Evolutionary conservation across 768 basidiomycete species (phyloP).

Genomic region (Gyrodon lividus): DNA sequence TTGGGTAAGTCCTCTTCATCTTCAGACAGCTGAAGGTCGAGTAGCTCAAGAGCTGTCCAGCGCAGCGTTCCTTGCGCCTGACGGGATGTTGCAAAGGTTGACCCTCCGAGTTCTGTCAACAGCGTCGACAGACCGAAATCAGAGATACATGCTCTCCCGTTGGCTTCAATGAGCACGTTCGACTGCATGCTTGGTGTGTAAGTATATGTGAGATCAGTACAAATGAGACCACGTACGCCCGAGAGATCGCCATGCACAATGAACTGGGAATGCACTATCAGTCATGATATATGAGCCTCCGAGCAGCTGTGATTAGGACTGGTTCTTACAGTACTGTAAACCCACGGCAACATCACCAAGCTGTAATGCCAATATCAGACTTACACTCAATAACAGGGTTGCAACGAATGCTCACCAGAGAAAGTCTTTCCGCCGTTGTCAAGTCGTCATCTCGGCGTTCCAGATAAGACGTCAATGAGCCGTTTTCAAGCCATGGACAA

Average conservation of each 20-base stretch:
- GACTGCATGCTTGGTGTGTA: conserved; percentile 14
- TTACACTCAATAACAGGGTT: too few species aligned
- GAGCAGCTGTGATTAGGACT: background rate
- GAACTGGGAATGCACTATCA: background rate
- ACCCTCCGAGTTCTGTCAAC: conserved; percentile 32
- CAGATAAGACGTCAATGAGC: conserved; percentile 14
- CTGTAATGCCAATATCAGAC: background rate
- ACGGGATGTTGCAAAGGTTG: conserved; percentile 30
- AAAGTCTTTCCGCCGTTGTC: background rate
- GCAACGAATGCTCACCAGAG: background rate
- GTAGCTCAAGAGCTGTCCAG: conserved; percentile 43
- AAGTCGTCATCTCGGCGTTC: conserved; percentile 3
- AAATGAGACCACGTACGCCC: conserved; percentile 9
- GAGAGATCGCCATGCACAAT: conserved; percentile 2
- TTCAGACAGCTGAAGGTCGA: conserved; percentile 1
- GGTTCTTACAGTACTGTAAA: conserved; percentile 3
- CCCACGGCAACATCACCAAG: conserved; percentile 6
- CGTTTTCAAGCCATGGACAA: conserved; percentile 20
- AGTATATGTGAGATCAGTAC: background rate
- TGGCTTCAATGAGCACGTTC: conserved; percentile 42
- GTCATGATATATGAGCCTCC: background rate
- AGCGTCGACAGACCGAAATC: conserved; percentile 46
- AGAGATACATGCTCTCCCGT: conserved; percentile 38
- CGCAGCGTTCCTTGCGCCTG: conserved; percentile 35
- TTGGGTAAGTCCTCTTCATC: background rate